phyloP scores from a whole-genome alignment of 2,329 filamentous ascomycete species.

The Coniosporium tulheliwenetii region DNA sequence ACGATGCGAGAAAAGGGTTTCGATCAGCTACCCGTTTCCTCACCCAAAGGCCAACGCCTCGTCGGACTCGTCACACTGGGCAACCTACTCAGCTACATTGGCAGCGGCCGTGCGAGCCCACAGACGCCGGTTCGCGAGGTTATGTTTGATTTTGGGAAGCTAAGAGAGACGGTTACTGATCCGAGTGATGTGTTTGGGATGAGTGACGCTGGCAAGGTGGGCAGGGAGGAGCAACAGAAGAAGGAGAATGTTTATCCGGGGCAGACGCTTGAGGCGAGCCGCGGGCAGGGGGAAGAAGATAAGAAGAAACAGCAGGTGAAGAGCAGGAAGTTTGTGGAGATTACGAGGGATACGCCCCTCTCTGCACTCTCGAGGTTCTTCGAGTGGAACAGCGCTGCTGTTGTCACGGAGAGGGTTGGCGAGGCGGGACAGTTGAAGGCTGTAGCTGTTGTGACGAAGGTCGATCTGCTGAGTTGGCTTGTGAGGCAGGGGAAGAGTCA shows the following conservation, averaged over 20 bases:
- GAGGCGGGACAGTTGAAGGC: conserved; percentile 51
- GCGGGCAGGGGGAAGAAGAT: conserved; percentile 10
- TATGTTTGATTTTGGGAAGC: conserved; percentile 90
- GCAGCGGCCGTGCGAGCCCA: conserved; percentile 60
- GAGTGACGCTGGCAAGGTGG: conserved; percentile 8
- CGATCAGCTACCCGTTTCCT: conserved; percentile 87
- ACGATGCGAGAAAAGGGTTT: conserved; percentile 98
- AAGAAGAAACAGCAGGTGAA: conserved; percentile 16
- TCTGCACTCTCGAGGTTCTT: conserved; percentile 80
- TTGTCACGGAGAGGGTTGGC: conserved; percentile 65
- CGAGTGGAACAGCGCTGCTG: conserved; percentile 93
- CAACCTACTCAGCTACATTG: conserved; percentile 84
- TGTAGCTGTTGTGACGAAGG: conserved; percentile 86
- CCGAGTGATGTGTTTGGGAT: conserved; percentile 42
- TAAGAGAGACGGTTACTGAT: conserved; percentile 85
- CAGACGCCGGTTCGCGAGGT: conserved; percentile 65
- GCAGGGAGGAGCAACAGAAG: conserved; percentile 8
- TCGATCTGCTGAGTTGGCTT: conserved; percentile 87
- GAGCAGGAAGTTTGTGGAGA: conserved; percentile 70
- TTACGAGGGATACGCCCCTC: conserved; percentile 79
- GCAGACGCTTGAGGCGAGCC: conserved; percentile 16
- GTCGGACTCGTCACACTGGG: conserved; percentile 90
- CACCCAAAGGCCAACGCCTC: conserved; percentile 51
- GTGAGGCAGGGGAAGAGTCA: conserved; percentile 42
- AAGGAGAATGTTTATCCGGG: conserved; percentile 8